phyloP scores from a whole-genome alignment of 257 asterid genomes.

The Plantago major region DNA sequence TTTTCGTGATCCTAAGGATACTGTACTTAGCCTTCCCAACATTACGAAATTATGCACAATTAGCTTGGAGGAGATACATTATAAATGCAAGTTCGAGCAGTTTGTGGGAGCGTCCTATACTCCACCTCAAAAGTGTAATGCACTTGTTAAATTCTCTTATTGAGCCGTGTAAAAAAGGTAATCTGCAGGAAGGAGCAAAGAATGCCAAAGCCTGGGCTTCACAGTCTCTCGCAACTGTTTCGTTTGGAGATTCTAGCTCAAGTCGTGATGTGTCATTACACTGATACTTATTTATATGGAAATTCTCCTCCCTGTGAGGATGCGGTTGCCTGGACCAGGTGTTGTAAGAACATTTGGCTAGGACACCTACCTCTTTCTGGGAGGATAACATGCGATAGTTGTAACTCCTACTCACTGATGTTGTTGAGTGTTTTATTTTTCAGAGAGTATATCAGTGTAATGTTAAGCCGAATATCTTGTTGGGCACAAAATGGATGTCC shows the following conservation, averaged over 20 bases:
- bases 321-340: conserved; percentile 15
- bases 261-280: conserved; percentile 38
- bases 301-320: conserved; percentile 10
- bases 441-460: conserved; percentile 14
- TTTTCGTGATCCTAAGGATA: conserved; percentile 56
- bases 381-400: conserved; percentile 3
- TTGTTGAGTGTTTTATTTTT: conserved; percentile 18
- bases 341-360: not conserved
- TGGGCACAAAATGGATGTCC: conserved; percentile 3
- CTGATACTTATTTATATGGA: conserved; percentile 7
- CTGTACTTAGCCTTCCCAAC: conserved; percentile 44
- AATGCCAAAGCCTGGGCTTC: conserved; percentile 89
- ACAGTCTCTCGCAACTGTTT: conserved; percentile 68
- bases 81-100: conserved; percentile 38
- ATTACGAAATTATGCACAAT: conserved; percentile 34
- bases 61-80: conserved; percentile 51
- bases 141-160: conserved; percentile 51
- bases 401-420: conserved; percentile 12
- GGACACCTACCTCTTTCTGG: not conserved
- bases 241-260: conserved; percentile 63
- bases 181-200: conserved; percentile 81
- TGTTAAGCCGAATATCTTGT: conserved; percentile 12
- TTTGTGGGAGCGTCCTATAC: conserved; percentile 51
- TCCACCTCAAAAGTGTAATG: conserved; percentile 45
- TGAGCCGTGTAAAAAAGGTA: conserved; percentile 69